These are phyloP conservation scores for Cylindricascospora bacillispora DNA, from an alignment of 1,139 yeast genomes.

Conservation along the genomic window DNA sequence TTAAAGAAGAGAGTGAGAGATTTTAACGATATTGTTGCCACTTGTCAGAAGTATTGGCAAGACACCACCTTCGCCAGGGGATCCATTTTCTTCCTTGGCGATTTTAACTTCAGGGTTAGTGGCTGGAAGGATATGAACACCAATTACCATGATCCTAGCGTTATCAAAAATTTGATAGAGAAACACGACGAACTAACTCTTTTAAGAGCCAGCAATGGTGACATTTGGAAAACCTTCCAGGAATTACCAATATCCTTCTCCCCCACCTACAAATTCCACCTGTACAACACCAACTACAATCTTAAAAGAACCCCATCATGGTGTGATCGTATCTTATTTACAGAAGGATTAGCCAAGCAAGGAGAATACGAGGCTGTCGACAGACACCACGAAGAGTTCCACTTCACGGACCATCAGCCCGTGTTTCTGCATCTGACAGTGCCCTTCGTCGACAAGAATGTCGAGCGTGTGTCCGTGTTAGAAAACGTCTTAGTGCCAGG, in stretches of 20 bases:
- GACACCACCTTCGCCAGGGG: conserved; percentile 30
- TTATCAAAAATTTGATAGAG: conserved; percentile 9
- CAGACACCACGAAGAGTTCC: conserved; percentile 12
- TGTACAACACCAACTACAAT: conserved; percentile 33
- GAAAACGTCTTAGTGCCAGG: conserved; percentile 1
- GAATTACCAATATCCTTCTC: conserved; percentile 51
- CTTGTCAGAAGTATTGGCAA: conserved; percentile 44
- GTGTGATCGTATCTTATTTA: conserved; percentile 71
- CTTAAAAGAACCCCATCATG: conserved; percentile 64
- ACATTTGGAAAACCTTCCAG: conserved; percentile 45
- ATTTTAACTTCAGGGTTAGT: conserved; percentile 55
- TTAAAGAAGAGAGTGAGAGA: conserved; percentile 41
- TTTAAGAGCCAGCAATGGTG: conserved; percentile 31
- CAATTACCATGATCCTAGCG: conserved; percentile 9
- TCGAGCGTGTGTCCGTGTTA: conserved; percentile 1
- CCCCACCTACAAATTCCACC: conserved; percentile 64
- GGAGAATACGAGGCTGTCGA: conserved; percentile 16
- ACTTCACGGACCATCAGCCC: conserved; percentile 28
- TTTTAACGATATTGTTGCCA: conserved; percentile 36
- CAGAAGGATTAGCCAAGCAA: conserved; percentile 5
- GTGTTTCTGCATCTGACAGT: conserved; percentile 20
- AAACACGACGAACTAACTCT: conserved; percentile 47
- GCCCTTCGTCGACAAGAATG: conserved; percentile 6
- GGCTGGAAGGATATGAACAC: conserved; percentile 6
- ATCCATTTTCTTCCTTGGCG: conserved; percentile 71